Conservation (phyloP, 2,329 filamentous ascomycete genomes). For the Ophiostoma himal-ulmi region DNA sequence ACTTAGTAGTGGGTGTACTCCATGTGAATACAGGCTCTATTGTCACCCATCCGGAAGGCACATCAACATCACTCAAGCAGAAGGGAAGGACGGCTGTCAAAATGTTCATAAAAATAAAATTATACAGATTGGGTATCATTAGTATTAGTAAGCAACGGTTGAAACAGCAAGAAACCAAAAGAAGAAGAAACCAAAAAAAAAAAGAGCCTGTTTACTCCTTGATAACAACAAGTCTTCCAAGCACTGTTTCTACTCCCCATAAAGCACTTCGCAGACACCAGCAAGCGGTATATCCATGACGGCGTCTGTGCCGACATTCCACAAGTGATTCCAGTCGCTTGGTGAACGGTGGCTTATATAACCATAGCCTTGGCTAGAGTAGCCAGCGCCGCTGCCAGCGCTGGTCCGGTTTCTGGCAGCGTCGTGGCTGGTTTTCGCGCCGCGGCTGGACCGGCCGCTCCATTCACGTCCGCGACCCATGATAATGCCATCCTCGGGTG, state of each 20-base stretch:
- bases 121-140: constrained; percentile 12
- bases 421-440: not conserved
- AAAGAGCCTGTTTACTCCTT: not conserved
- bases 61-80: constrained; percentile 1
- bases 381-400: constrained; percentile 14
- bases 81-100: not conserved
- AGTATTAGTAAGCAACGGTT: not conserved
- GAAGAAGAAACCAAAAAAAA: not conserved
- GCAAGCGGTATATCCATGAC: constrained; percentile 95
- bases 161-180: not conserved
- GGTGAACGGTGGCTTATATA: constrained; percentile 27
- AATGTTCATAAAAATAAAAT: not conserved
- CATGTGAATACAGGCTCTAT: not conserved
- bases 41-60: not conserved
- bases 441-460: constrained; percentile 5
- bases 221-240: not conserved
- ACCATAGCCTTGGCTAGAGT: not conserved
- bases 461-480: constrained; percentile 22
- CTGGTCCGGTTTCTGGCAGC: not conserved
- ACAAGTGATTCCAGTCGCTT: constrained; percentile 70
- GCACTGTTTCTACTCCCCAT: constrained; percentile 42
- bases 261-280: constrained; percentile 90
- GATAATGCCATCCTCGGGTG: constrained; percentile 17
- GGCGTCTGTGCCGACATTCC: constrained; percentile 90
- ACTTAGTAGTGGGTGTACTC: not conserved